These are phyloP conservation scores for Yamadazyma paraphyllophila DNA, from an alignment of 805 yeast species.

Conservation along the genomic window DNA sequence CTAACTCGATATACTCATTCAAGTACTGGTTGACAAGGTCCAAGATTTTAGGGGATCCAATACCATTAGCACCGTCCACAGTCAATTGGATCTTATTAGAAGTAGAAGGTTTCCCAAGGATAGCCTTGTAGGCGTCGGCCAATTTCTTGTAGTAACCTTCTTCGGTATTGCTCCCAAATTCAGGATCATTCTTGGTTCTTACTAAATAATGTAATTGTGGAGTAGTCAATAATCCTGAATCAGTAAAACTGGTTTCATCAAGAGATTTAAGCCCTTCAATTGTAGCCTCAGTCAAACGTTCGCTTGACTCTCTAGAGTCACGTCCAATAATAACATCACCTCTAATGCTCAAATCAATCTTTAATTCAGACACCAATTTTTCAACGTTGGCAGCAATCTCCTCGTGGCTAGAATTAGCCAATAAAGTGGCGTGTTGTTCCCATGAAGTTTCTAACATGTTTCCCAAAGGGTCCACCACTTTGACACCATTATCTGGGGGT, in stretches of 20 bases:
- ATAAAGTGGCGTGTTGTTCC: slow-evolving; percentile 76
- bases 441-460: slow-evolving; percentile 82
- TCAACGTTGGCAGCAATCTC: slow-evolving; percentile 42
- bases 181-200: slow-evolving; percentile 62
- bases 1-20: slow-evolving; percentile 37
- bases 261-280: slow-evolving; percentile 57
- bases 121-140: slow-evolving; percentile 48
- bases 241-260: slow-evolving; percentile 41
- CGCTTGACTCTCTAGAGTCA: slow-evolving; percentile 88
- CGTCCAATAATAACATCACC: slow-evolving; percentile 68
- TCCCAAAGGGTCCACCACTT: slow-evolving; percentile 90
- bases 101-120: slow-evolving; percentile 29
- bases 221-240: slow-evolving; percentile 78
- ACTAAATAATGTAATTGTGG: slow-evolving; percentile 93
- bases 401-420: slow-evolving; percentile 66
- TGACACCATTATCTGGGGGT: slow-evolving; percentile 86
- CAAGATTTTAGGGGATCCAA: slow-evolving; percentile 77
- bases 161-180: slow-evolving; percentile 63
- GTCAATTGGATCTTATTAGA: slow-evolving; percentile 44
- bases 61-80: slow-evolving; percentile 95
- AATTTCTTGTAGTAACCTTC: slow-evolving; percentile 69
- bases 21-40: slow-evolving; percentile 46
- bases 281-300: slow-evolving; percentile 55
- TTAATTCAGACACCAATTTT: slow-evolving; percentile 36
- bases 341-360: slow-evolving; percentile 44